Evolutionary conservation across 108 stramenopile genomes (phyloP).

Genomic region (Nitzschia sp.): DNA sequence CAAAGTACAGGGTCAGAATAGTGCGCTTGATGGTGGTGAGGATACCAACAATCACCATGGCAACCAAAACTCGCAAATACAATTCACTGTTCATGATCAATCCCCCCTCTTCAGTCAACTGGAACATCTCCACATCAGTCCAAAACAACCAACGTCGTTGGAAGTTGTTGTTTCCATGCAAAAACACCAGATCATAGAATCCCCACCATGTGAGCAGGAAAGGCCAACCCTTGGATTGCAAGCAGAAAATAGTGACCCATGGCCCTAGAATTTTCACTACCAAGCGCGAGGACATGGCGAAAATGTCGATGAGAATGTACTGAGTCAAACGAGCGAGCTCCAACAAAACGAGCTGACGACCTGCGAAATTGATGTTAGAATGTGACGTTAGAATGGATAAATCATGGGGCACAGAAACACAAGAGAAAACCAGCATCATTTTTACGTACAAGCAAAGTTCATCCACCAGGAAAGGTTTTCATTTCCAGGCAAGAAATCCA

Average conservation of each 20-base stretch:
- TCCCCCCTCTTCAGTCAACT: constrained; percentile 40
- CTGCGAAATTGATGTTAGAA: constrained; percentile 1
- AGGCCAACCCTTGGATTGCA: constrained; percentile 81
- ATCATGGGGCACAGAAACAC: too few relatives aligned
- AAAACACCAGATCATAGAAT: constrained; percentile 50
- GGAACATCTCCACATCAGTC: constrained; percentile 55
- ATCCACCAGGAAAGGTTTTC: constrained; percentile 68
- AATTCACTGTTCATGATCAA: constrained; percentile 49
- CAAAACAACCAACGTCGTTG: constrained; percentile 64
- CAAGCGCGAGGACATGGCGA: constrained; percentile 36
- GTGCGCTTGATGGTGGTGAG: constrained; percentile 65
- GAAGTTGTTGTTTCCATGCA: constrained; percentile 50
- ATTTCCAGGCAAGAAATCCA: constrained; percentile 57
- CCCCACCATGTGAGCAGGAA: constrained; percentile 62
- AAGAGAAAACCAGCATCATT: too few relatives aligned
- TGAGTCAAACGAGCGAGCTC: constrained; percentile 53
- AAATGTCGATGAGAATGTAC: constrained; percentile 52
- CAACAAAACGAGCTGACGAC: constrained; percentile 58
- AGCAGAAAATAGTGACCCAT: constrained; percentile 60
- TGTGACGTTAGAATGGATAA: too few relatives aligned
- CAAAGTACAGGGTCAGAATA: constrained; percentile 60
- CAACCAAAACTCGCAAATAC: constrained; percentile 58
- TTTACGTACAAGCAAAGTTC: constrained; percentile 47
- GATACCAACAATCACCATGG: constrained; percentile 62
- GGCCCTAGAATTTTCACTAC: constrained; percentile 61